phyloP scores from a whole-genome alignment of 2,329 filamentous ascomycete genomes.

The Pseudogymnoascus sp. region DNA sequence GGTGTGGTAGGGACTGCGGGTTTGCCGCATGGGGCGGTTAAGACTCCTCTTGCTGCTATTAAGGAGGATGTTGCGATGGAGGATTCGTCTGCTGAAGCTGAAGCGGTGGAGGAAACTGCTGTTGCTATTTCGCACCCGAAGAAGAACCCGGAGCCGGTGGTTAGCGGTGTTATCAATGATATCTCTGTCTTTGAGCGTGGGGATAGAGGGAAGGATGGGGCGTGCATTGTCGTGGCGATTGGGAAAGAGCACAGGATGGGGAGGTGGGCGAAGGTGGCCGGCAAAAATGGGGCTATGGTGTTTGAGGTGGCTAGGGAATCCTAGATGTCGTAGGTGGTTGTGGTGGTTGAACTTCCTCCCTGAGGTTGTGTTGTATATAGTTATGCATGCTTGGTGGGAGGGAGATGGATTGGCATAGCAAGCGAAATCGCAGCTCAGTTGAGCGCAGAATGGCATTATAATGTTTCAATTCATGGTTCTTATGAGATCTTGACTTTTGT shows the following conservation, averaged over 20 bases:
- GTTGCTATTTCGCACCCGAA: neutral
- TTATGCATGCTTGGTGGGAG: slow-evolving; percentile 14
- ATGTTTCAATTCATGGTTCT: neutral
- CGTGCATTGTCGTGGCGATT: slow-evolving; percentile 80
- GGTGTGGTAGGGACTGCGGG: slow-evolving; percentile 53
- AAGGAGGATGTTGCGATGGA: slow-evolving; percentile 7
- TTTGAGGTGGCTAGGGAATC: slow-evolving; percentile 59
- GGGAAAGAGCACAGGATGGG: slow-evolving; percentile 83
- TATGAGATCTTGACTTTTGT: neutral
- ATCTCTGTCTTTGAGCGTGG: slow-evolving; percentile 82
- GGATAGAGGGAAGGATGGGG: slow-evolving; percentile 65
- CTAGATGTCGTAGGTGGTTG: neutral
- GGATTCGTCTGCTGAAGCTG: neutral
- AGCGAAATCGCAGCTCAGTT: slow-evolving; percentile 7
- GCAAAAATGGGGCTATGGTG: slow-evolving; percentile 77
- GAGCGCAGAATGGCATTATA: slow-evolving; percentile 8
- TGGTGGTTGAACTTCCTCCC: neutral
- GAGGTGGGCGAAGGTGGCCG: slow-evolving; percentile 65
- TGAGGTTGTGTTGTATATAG: slow-evolving; percentile 4
- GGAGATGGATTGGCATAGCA: slow-evolving; percentile 14
- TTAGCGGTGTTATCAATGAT: slow-evolving; percentile 75
- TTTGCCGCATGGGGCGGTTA: slow-evolving; percentile 26
- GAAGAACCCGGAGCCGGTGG: slow-evolving; percentile 20
- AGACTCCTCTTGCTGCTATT: slow-evolving; percentile 4
- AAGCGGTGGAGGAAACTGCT: neutral